These are phyloP conservation scores for Aureobasidium sp. DNA, from an alignment of 2,329 filamentous ascomycete species.

Conservation along the genomic window DNA sequence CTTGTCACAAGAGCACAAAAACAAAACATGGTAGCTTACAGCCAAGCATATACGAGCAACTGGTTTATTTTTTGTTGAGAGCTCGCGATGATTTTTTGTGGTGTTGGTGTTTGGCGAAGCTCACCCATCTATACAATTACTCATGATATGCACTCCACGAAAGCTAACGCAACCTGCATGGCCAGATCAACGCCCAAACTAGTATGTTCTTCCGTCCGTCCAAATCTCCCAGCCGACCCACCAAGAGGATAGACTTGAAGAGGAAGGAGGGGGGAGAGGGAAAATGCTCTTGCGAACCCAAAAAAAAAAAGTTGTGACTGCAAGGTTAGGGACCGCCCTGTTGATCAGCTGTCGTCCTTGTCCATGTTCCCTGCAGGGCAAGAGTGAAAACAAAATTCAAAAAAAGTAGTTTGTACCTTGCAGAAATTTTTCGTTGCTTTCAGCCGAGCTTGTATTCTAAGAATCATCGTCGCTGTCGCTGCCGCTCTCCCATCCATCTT, in stretches of 20 bases:
- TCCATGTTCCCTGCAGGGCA: neutral
- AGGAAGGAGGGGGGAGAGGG: neutral
- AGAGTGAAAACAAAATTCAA: neutral
- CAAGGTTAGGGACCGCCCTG: neutral
- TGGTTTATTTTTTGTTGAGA: neutral
- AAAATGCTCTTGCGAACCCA: neutral
- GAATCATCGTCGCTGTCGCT: slow-evolving; percentile 52
- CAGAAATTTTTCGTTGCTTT: neutral
- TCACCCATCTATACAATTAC: neutral
- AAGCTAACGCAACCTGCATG: neutral
- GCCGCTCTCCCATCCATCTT: slow-evolving; percentile 75
- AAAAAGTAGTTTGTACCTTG: neutral
- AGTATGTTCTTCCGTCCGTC: neutral
- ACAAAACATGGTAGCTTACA: neutral
- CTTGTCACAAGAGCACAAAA: slow-evolving; percentile 1
- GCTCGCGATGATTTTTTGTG: neutral
- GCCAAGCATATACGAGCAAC: neutral
- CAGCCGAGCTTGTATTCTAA: neutral
- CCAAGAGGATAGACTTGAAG: neutral
- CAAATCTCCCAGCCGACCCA: neutral
- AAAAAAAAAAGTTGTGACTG: neutral
- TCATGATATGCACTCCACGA: slow-evolving; percentile 2
- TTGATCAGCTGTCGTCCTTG: neutral
- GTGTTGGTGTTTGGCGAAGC: neutral
- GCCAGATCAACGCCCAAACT: neutral